Evolutionary conservation across 106 monocot genomes (phyloP), one percentile per base, ranked within the genome.

Genomic region (Acorus gramineus): DNA sequence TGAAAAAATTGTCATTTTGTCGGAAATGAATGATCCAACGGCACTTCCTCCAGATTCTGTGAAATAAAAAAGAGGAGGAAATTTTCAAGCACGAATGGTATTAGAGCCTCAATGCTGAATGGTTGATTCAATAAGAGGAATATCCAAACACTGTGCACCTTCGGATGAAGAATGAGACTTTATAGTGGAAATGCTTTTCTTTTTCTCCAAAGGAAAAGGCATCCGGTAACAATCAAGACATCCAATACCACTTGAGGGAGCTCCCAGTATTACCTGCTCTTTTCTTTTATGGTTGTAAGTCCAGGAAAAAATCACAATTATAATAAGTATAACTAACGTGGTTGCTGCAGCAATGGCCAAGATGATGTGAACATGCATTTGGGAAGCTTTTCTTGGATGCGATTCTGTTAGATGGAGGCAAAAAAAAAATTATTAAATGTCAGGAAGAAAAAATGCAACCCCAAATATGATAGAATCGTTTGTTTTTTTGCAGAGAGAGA

Each of bases 1-100:
- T 61, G 70, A 55, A 13, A 70, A 70, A 70, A 70, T 52, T 47
- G 61, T 53, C 45, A 54, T 43, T 55, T 47, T 70, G 14, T 52
- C 50, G 6, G 70, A 47, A 11, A 46, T 9, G 47, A 44, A 70
- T 54, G 52, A 60, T 52, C 28, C 28, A 28, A 7, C 2, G 10
- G 28, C 14, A 47, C 61, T 70, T 61, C 8, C 61, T 62, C 47
- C 47, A 8, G 61, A 70, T 42, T 11, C 50, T 53, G 54, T 2
- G 44, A 14, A 60, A 47, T 54, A 62, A 54, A 6, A 47, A 53
- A 51, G 11, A 70, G 28, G 28, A 28, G 28, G 28, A 28, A 28
- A 28, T 28, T 28, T 28, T 28, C 28, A 28, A 28, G 28, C 28
- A 28, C 28, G 28, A 28, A 28, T 28, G 28, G 28, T 28, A 28